Evolutionary conservation across 148 eudicot genomes (phyloP), one percentile per base, ranked within the genome.

Genomic region (Cornus controversa): DNA sequence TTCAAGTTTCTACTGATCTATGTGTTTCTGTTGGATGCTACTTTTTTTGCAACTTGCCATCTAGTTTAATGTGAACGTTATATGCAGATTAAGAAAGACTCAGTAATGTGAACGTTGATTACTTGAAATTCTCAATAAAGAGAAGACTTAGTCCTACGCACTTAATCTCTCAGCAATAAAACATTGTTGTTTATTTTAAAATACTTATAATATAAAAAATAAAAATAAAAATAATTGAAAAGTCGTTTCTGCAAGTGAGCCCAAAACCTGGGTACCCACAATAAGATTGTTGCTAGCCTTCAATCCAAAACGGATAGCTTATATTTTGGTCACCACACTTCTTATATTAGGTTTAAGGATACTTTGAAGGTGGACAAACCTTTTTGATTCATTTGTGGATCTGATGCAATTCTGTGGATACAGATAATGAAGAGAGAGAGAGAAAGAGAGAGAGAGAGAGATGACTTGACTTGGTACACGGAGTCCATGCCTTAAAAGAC

Each of bases 221-320:
- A n/a, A n/a, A n/a, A n/a, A n/a, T n/a, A n/a, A n/a, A n/a, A n/a
- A n/a, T n/a, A 28, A 79, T 36, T n/a, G 86, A 73, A 18, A 25
- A 9, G 0, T 54, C 29, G 10, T 76, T 58, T 2, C 70, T 65
- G 72, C 94, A 91, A 24, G 28, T 37, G 10, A 91, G 79, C 67
- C 50, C 66, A 69, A 89, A 91, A 36, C 89, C 89, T 37, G 89
- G 88, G 75, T 72, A 86, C 37, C 95, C 92, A 77, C 95, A 91
- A 63, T 27, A 82, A 2, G 85, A 11, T 10, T 85, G 18, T 68
- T 86, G 90, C 31, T 37, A 36, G 3, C 75, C 77, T 27, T 37
- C 1, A 15, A 89, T 77, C 54, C 79, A 53, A 15, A 91, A 91
- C 0, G 95, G 92, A 24, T 79, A 91, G 1, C 67, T 80, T 27